These are phyloP conservation scores for Chloris gayana DNA, from an alignment of 176 grass and related monocot species.

Conservation along the genomic window DNA sequence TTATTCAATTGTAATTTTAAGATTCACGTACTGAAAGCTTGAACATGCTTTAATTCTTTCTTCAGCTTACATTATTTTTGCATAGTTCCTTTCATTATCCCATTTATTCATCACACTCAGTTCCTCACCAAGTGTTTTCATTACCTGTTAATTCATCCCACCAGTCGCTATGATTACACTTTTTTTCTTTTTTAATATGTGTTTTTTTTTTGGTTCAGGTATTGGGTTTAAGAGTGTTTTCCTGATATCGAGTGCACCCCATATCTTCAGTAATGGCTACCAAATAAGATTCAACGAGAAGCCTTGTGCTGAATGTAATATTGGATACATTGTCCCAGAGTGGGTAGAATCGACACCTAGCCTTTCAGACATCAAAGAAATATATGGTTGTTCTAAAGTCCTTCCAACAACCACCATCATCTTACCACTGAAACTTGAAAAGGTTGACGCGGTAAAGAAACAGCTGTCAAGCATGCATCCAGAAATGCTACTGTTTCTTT, in stretches of 20 bases:
- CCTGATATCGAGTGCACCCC: conserved; percentile 61
- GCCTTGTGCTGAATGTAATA: conserved; percentile 64
- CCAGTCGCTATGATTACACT: too few species aligned
- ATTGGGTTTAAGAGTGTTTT: conserved; percentile 92
- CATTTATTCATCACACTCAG: not conserved
- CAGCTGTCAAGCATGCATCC: conserved; percentile 75
- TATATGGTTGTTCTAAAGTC: conserved; percentile 54
- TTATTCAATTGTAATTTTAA: not conserved
- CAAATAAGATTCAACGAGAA: conserved; percentile 76
- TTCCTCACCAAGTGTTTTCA: not conserved
- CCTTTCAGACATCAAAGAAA: conserved; percentile 46
- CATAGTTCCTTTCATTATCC: not conserved
- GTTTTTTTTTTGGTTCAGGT: conserved; percentile 44
- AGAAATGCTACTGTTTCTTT: conserved; percentile 76
- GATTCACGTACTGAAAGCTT: not conserved
- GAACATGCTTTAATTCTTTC: not conserved
- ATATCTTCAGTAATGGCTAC: conserved; percentile 91
- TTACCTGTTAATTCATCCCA: not conserved
- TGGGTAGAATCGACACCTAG: conserved; percentile 66
- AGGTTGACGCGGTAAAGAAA: conserved; percentile 62
- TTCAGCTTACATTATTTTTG: not conserved
- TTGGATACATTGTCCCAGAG: conserved; percentile 86
- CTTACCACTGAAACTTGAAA: conserved; percentile 63
- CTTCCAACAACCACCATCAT: conserved; percentile 73
- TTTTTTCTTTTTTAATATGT: not conserved